phyloP scores from a whole-genome alignment of 2,329 filamentous ascomycete genomes.

The Xenoacremonium recifei region DNA sequence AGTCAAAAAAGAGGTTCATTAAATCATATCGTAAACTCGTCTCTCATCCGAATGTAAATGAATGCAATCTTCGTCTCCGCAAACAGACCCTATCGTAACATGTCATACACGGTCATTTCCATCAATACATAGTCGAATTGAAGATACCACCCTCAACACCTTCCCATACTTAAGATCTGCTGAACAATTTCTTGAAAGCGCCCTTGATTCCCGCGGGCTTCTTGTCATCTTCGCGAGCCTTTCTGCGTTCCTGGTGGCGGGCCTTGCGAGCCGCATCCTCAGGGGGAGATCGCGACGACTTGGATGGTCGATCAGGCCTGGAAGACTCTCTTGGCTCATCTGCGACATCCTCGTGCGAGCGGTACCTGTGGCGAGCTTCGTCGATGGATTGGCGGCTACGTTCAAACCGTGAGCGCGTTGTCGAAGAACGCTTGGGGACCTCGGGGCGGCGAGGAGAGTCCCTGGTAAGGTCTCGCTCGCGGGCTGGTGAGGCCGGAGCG shows the following conservation, averaged over 20 bases:
- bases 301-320: slow-evolving; percentile 8
- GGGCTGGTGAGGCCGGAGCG: slow-evolving; percentile 14
- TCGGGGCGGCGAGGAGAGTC: slow-evolving; percentile 19
- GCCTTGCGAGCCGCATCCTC: slow-evolving; percentile 35
- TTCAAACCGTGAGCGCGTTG: slow-evolving; percentile 14
- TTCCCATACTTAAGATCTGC: slow-evolving; percentile 16
- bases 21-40: not conserved
- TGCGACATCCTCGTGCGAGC: slow-evolving; percentile 5
- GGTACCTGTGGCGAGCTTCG: slow-evolving; percentile 12
- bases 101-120: slow-evolving; percentile 19
- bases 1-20: no score
- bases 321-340: slow-evolving; percentile 14
- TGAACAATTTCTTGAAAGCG: slow-evolving; percentile 31
- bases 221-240: slow-evolving; percentile 29
- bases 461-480: slow-evolving; percentile 20
- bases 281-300: slow-evolving; percentile 13
- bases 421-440: slow-evolving; percentile 28
- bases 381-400: slow-evolving; percentile 17
- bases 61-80: not conserved
- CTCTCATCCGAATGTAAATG: not conserved
- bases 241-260: slow-evolving; percentile 31
- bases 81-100: slow-evolving; percentile 21
- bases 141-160: no score
- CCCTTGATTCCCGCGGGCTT: slow-evolving; percentile 29
- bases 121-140: slow-evolving; percentile 19